These are phyloP conservation scores for Filosporella fistucella DNA, from an alignment of 495 filamentous ascomycete genomes.

Conservation along the genomic window DNA sequence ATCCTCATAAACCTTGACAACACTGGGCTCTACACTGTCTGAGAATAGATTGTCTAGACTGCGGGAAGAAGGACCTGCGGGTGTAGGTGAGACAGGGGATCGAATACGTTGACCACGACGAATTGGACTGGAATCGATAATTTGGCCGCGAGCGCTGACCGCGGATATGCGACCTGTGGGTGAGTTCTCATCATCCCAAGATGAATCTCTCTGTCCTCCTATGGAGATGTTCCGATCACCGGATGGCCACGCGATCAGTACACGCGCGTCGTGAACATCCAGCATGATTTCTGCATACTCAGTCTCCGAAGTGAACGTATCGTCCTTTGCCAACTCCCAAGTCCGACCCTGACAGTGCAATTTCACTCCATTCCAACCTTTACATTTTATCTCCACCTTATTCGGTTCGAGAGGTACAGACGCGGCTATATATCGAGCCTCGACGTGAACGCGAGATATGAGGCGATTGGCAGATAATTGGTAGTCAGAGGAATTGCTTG, in stretches of 20 bases:
- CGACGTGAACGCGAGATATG: conserved; percentile 89
- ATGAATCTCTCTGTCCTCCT: conserved; percentile 57
- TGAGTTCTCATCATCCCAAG: conserved; percentile 58
- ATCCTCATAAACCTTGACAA: conserved; percentile 55
- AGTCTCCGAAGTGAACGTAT: conserved; percentile 86
- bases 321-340: conserved; percentile 81
- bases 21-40: conserved; percentile 9
- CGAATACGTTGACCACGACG: conserved; percentile 53
- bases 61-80: conserved; percentile 28
- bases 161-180: conserved; percentile 35
- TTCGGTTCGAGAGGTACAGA: conserved; percentile 38
- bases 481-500: conserved; percentile 87
- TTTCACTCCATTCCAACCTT: conserved; percentile 94
- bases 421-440: conserved; percentile 74
- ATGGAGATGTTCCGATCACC: conserved; percentile 52
- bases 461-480: conserved; percentile 86
- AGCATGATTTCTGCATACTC: conserved; percentile 90
- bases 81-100: conserved; percentile 74
- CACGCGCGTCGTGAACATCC: conserved; percentile 89
- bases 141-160: conserved; percentile 24
- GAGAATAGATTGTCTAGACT: conserved; percentile 18
- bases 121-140: conserved; percentile 61
- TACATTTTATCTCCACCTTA: conserved; percentile 79
- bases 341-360: conserved; percentile 87
- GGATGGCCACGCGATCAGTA: conserved; percentile 82